phyloP scores from a whole-genome alignment of 495 filamentous ascomycete genomes.

The Daldinia loculata region DNA sequence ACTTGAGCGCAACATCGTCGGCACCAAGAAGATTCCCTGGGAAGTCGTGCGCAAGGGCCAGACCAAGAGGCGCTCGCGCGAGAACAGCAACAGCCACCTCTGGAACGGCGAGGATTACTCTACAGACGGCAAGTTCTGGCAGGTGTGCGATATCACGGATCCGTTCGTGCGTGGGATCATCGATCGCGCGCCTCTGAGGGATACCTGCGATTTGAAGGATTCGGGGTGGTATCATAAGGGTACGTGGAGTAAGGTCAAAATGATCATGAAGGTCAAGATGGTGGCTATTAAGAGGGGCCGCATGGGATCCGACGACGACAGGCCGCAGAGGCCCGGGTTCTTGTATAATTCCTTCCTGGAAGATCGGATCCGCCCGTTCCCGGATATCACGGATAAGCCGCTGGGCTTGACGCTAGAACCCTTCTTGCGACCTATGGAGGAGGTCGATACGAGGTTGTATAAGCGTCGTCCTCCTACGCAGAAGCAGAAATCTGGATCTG shows the following conservation, averaged over 20 bases:
- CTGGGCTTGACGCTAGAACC: constrained; percentile 42
- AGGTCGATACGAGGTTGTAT: constrained; percentile 27
- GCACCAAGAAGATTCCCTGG: constrained; percentile 57
- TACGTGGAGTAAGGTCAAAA: constrained; percentile 78
- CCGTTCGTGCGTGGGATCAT: constrained; percentile 69
- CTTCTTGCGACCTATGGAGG: constrained; percentile 41
- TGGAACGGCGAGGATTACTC: constrained; percentile 78
- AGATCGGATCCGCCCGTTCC: constrained; percentile 32
- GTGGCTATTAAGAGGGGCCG: constrained; percentile 57
- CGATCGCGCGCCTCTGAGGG: constrained; percentile 54
- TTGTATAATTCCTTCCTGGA: constrained; percentile 44
- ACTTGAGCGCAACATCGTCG: constrained; percentile 55
- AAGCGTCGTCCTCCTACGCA: neutral
- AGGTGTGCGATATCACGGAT: constrained; percentile 90
- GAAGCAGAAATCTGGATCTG: constrained; percentile 5
- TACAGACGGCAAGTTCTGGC: constrained; percentile 85
- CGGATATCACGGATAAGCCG: constrained; percentile 40
- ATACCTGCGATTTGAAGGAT: constrained; percentile 62
- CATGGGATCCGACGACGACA: constrained; percentile 62
- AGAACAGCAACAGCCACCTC: constrained; percentile 66
- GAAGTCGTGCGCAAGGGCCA: constrained; percentile 50
- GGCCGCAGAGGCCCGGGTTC: constrained; percentile 43
- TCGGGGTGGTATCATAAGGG: constrained; percentile 87
- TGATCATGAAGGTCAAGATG: constrained; percentile 87
- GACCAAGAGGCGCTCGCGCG: constrained; percentile 41